Evolutionary conservation across 768 basidiomycete genomes (phyloP), one percentile per base, ranked within the genome.

Genomic region (Tylopilus subfusipes): DNA sequence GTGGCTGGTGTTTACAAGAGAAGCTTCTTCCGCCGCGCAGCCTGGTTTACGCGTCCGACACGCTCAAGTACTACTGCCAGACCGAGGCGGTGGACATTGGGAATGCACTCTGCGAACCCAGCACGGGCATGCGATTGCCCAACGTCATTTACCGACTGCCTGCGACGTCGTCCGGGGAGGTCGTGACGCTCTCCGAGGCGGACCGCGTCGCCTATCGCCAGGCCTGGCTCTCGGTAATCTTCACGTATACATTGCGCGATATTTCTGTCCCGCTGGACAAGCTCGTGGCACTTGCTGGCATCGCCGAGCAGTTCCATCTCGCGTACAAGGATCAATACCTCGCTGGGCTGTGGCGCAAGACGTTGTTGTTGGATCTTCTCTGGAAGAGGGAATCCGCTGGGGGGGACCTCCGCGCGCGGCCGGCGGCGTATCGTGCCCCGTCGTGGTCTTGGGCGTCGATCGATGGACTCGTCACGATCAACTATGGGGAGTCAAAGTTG

Each of bases 1-100:
- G 48, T 27, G 48, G 36, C 16, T 49, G 48, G 48, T 49, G 48
- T 49, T 49, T 49, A 14, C 48, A 49, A n/a, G 48, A 49, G 27
- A 49, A 49, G 48, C 48, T 49, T 39, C 48, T 49, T 19, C 25
- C 48, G 14, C 19, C 48, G 29, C 48, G 48, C 21, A 49, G 48
- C 30, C 27, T 49, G n/a, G n/a, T 49, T 10, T 49, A 19, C 25
- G 48, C 48, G n/a, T 49, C 48, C 4, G 48, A 49, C 36, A 49
- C 48, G 8, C 48, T 49, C 25, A 49, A 49, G 48, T 49, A 39
- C 38, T 49, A 39, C 12, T 49, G 48, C 48, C 48, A 49, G n/a
- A 39, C 48, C 12, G 48, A 49, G 39, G 29, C 38, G 3, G 48
- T 49, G 12, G 39, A 49, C 30, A 49, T 49, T 39, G 48, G 48